phyloP scores from a whole-genome alignment of 495 filamentous ascomycete genomes.

The Penicillium verhagenii region DNA sequence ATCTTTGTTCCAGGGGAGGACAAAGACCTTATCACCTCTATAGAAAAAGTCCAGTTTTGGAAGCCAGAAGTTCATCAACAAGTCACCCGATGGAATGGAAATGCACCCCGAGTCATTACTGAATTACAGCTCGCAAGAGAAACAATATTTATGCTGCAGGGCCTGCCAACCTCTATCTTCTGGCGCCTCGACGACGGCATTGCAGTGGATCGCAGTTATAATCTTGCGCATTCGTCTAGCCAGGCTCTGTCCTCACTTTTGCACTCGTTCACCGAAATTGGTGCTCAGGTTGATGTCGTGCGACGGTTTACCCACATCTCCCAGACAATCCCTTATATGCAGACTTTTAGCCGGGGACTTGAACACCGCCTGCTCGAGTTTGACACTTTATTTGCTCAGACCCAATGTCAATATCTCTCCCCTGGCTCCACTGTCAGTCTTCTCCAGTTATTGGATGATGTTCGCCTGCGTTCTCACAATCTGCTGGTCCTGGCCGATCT shows the following conservation, averaged over 20 bases:
- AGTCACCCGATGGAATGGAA: slow-evolving; percentile 25
- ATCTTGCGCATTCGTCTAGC: slow-evolving; percentile 38
- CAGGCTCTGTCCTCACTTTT: slow-evolving; percentile 40
- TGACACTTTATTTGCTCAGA: slow-evolving; percentile 41
- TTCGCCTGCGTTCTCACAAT: slow-evolving; percentile 52
- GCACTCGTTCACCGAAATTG: slow-evolving; percentile 43
- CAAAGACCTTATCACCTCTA: slow-evolving; percentile 42
- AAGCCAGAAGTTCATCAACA: slow-evolving; percentile 35
- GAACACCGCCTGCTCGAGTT: slow-evolving; percentile 41
- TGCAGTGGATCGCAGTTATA: slow-evolving; percentile 37
- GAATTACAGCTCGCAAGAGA: slow-evolving; percentile 78
- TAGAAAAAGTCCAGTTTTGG: slow-evolving; percentile 68
- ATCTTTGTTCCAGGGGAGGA: slow-evolving; percentile 36
- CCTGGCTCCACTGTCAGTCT: slow-evolving; percentile 47
- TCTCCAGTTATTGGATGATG: slow-evolving; percentile 58
- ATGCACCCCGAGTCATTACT: slow-evolving; percentile 53
- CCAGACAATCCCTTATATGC: slow-evolving; percentile 48
- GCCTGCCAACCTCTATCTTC: slow-evolving; percentile 74
- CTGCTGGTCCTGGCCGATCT: slow-evolving; percentile 54
- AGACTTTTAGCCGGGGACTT: slow-evolving; percentile 54
- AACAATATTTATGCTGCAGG: slow-evolving; percentile 78
- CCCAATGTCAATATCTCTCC: slow-evolving; percentile 45
- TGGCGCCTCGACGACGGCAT: slow-evolving; percentile 39
- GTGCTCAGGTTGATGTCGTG: slow-evolving; percentile 43
- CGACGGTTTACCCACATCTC: slow-evolving; percentile 43